Evolutionary conservation across 1,284 basidiomycete genomes (phyloP), one percentile per base, ranked within the genome.

Genomic region (Cryptococcus sp.): DNA sequence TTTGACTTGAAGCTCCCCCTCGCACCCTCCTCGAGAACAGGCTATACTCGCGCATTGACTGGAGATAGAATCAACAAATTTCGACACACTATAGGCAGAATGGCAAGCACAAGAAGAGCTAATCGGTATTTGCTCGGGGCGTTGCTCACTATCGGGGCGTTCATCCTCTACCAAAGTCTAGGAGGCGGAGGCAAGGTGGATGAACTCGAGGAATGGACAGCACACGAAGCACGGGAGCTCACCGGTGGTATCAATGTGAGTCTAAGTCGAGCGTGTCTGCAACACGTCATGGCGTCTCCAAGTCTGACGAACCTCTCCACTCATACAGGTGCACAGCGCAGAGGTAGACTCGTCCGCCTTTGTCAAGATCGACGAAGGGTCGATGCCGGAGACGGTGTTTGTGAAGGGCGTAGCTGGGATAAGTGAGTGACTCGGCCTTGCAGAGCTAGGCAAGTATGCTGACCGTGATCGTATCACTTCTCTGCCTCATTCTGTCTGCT

Each of bases 371-470:
- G 39, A 55, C 35, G 8, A 23, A 15, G 38, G 6, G 10, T 19
- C 41, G 40, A 41, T 68, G 15, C 63, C 64, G 10, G 60, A 66
- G 50, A 62, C 66, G 3, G 45, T 31, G 41, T 59, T 44, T 39
- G 56, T 61, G 3, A 51, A 53, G 25, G 64, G 66, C n/a, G 56
- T 70, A 41, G 62, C 66, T n/a, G 68, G 68, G 10, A 66, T 68
- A 46, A 68, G 69, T 66, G 51, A 64, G 69, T 62, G 23, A 6
- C 27, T 22, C 19, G 16, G n/a, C 39, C 15, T 40, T 16, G 2
- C 19, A 19, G 2, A 4, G 42, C 42, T 45, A 23, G n/a, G 3
- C 42, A 4, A 2, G 31, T 13, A 35, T 8, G 31, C 31, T 35
- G 8, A 35, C 31, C 31, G 31, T 13, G 10, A 35, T n/a, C n/a